A percentile compares a stretch with the other conserved stretches of the same genome.
Conservation (phyloP, 2,329 filamentous ascomycete species). For the Kalmusia sp. region DNA sequence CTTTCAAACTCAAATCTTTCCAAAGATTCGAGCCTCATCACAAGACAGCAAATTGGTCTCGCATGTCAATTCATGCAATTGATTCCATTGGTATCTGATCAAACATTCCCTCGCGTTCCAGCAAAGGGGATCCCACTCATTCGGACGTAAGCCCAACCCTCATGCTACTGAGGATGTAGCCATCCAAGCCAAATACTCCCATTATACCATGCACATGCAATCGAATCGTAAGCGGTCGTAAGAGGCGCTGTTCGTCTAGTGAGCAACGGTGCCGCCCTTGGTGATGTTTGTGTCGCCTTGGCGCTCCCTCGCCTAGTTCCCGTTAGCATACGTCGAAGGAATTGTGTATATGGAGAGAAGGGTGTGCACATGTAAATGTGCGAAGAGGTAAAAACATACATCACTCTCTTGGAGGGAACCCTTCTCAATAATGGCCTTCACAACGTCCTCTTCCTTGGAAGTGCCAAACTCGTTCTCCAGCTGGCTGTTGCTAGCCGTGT, state of each 20-base stretch:
- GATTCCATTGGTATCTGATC: conserved; percentile 6
- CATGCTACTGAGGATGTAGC: background rate
- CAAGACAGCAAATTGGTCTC: background rate
- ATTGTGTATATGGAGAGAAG: no score
- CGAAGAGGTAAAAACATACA: conserved; percentile 33
- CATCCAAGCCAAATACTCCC: background rate
- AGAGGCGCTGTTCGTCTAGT: conserved; percentile 27
- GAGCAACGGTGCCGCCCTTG: conserved; percentile 42
- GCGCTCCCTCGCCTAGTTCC: conserved; percentile 46
- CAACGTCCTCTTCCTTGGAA: conserved; percentile 76
- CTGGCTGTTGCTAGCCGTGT: conserved; percentile 75
- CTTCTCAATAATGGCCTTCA: conserved; percentile 80
- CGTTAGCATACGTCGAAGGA: no score
- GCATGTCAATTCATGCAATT: background rate
- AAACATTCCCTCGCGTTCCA: conserved; percentile 6
- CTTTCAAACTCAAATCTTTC: no score
- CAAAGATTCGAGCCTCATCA: no score
- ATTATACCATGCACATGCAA: conserved; percentile 18
- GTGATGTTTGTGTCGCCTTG: conserved; percentile 53
- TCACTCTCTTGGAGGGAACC: conserved; percentile 59
- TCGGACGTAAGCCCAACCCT: background rate
- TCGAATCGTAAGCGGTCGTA: conserved; percentile 25
- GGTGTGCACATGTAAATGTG: no score
- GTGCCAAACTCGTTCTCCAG: conserved; percentile 91
- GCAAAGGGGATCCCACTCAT: background rate